A percentile compares a stretch with the other conserved stretches of the same genome.
These are phyloP conservation scores for Cupressus sempervirens DNA, from an alignment of 75 land plant genomes.

Conservation along the genomic window DNA sequence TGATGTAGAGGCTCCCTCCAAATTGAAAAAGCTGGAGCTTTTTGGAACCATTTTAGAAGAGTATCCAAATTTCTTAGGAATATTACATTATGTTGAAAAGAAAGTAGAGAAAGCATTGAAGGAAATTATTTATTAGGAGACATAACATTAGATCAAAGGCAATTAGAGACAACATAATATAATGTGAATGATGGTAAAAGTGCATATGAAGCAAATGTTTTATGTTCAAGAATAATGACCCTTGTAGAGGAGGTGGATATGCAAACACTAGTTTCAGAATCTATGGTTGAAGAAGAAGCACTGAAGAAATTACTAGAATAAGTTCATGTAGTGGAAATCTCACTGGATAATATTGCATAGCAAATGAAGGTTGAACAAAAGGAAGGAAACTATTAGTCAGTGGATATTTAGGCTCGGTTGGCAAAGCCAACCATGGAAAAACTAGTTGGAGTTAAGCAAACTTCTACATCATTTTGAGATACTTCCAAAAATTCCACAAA, in stretches of 20 bases:
- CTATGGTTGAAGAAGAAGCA: neutral
- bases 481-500: slow-evolving; percentile 2
- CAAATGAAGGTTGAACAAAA: neutral
- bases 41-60: too few species aligned
- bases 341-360: slow-evolving; percentile 2
- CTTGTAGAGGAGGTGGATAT: neutral
- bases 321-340: neutral
- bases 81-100: too few species aligned
- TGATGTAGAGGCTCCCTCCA: too few species aligned
- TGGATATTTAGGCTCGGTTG: neutral
- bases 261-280: neutral
- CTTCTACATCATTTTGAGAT: slow-evolving; percentile 2
- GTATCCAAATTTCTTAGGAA: too few species aligned
- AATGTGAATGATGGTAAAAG: neutral
- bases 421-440: slow-evolving; percentile 8
- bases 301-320: neutral
- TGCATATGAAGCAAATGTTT: neutral
- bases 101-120: neutral
- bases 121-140: neutral
- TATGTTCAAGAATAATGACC: neutral
- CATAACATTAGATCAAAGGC: neutral
- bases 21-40: too few species aligned
- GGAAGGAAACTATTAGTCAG: neutral
- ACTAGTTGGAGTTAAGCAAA: slow-evolving; percentile 1
- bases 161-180: neutral